These are phyloP conservation scores for Tillandsia leiboldiana DNA, from an alignment of 176 grass and related monocot genomes.

Conservation along the genomic window DNA sequence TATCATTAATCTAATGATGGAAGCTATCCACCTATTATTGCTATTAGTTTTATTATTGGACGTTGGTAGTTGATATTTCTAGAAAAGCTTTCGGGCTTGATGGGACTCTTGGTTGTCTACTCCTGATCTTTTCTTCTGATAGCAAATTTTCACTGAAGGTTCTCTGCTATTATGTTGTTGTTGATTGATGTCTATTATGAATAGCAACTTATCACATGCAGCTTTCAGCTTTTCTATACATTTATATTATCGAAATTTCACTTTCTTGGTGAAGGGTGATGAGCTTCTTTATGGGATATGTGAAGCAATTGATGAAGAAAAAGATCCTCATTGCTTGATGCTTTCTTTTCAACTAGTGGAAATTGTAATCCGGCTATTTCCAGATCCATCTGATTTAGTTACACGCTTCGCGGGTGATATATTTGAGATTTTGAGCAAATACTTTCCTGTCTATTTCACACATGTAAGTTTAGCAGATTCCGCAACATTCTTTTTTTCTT, in stretches of 20 bases:
- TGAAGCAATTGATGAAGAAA: slow-evolving; percentile 85
- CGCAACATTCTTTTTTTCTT: background rate
- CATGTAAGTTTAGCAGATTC: slow-evolving; percentile 51
- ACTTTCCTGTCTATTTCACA: slow-evolving; percentile 95
- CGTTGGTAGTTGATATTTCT: no score
- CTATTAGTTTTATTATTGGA: no score
- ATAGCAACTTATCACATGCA: no score
- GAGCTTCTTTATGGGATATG: slow-evolving; percentile 57
- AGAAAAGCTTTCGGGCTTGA: no score
- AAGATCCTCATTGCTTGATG: slow-evolving; percentile 72
- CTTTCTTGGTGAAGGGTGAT: slow-evolving; percentile 47
- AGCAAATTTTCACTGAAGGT: no score
- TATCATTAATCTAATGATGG: no score
- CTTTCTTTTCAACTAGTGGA: slow-evolving; percentile 63
- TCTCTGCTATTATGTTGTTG: no score
- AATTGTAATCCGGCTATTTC: slow-evolving; percentile 50
- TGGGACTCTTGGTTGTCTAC: no score
- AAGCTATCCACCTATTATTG: no score
- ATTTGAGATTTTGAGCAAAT: slow-evolving; percentile 85
- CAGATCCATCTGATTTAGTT: slow-evolving; percentile 43
- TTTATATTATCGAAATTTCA: background rate
- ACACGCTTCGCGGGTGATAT: slow-evolving; percentile 46
- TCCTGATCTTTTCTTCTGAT: no score
- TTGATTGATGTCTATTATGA: no score
- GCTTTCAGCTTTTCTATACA: background rate